Conservation (phyloP, 2,329 filamentous ascomycete species). For the Hymenoscyphus albidus region DNA sequence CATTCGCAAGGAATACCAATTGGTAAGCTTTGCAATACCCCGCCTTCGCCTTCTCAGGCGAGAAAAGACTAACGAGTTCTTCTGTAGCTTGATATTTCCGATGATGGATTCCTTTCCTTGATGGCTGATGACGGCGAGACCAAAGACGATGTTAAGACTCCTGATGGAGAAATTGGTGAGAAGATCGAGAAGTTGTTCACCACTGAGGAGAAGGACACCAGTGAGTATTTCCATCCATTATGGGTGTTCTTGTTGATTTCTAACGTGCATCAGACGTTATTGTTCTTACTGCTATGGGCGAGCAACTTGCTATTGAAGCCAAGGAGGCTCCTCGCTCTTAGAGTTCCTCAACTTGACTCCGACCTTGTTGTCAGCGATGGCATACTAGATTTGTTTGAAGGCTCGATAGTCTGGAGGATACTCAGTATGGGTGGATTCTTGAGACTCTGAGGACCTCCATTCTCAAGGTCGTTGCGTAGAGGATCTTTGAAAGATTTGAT, state of each 20-base stretch:
- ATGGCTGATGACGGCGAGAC: conserved; percentile 81
- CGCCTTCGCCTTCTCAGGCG: background rate
- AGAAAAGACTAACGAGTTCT: conserved; percentile 7
- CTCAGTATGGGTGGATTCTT: conserved; percentile 29
- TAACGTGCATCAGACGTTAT: conserved; percentile 64
- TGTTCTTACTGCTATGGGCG: conserved; percentile 92
- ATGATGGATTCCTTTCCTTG: conserved; percentile 92
- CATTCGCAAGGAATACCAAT: conserved; percentile 82
- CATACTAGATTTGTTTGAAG: conserved; percentile 30
- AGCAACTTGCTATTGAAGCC: conserved; percentile 86
- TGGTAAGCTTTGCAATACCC: conserved; percentile 59
- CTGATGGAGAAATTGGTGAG: conserved; percentile 82
- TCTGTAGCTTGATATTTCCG: conserved; percentile 77
- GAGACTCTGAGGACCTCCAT: conserved; percentile 34
- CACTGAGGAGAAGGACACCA: conserved; percentile 85
- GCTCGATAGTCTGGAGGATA: conserved; percentile 22
- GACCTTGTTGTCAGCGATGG: conserved; percentile 32
- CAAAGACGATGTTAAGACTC: conserved; percentile 94
- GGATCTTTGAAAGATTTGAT: conserved; percentile 44
- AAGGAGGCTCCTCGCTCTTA: conserved; percentile 73
- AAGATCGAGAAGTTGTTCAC: conserved; percentile 80
- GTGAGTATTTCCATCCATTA: conserved; percentile 51
- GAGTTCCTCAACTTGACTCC: conserved; percentile 25
- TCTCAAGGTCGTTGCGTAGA: conserved; percentile 42
- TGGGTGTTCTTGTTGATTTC: background rate